Evolutionary conservation across 176 grass and related monocot genomes (phyloP).

Genomic region (Phyllostachys edulis): DNA sequence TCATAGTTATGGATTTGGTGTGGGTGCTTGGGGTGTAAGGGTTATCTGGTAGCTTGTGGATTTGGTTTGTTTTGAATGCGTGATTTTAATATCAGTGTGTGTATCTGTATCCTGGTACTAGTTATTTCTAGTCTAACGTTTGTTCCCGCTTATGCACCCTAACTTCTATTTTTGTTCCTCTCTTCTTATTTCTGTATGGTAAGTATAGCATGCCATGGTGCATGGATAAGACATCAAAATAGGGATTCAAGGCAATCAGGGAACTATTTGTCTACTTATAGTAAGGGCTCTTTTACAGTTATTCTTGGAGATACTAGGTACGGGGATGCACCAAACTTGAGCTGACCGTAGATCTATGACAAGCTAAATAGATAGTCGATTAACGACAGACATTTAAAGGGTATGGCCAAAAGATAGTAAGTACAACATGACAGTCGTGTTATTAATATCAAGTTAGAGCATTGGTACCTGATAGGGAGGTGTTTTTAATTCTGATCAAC

Average conservation of each 20-base stretch:
- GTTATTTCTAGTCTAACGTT: not conserved
- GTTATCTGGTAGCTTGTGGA: not conserved
- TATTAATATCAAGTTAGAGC: not conserved
- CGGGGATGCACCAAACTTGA: not conserved
- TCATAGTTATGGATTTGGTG: not conserved
- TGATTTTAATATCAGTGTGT: not conserved
- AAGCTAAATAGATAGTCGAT: not conserved
- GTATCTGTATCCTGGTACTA: not conserved
- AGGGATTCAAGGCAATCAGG: constrained; percentile 6
- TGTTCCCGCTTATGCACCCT: constrained; percentile 4
- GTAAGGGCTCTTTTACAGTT: not conserved
- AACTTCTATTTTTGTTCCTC: not conserved
- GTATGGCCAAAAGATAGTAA: not conserved
- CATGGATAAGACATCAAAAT: not conserved
- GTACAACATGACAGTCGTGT: not conserved
- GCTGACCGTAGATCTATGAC: not conserved
- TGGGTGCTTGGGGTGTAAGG: not conserved
- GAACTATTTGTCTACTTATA: not conserved
- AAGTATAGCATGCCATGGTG: not conserved
- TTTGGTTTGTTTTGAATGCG: not conserved
- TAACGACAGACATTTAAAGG: not conserved
- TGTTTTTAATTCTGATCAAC: not conserved
- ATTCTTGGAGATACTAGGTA: not conserved
- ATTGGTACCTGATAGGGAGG: not conserved
- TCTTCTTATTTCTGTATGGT: not conserved